Conservation (phyloP, 352 stramenopile species). For the Saprolegnia diclina region DNA sequence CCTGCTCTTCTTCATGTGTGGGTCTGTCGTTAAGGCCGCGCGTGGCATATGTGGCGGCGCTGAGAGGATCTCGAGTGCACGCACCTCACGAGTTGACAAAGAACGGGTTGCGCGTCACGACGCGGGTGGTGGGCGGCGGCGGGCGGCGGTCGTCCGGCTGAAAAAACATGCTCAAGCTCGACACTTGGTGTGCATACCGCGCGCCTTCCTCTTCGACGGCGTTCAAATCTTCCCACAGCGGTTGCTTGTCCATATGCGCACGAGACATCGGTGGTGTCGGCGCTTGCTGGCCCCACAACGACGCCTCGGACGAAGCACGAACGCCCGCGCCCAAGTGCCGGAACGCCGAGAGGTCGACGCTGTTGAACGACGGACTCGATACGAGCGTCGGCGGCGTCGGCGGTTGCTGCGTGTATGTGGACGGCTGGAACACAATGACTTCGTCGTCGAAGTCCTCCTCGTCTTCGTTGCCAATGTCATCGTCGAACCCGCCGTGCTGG, state of each 20-base stretch:
- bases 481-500: slow-evolving; percentile 22
- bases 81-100: slow-evolving; percentile 26
- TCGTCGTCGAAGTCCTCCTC: slow-evolving; percentile 82
- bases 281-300: not conserved
- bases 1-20: too few relatives aligned
- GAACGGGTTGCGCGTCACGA: slow-evolving; percentile 55
- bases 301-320: not conserved
- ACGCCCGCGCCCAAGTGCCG: slow-evolving; percentile 6
- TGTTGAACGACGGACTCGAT: slow-evolving; percentile 34
- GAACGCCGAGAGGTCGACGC: slow-evolving; percentile 22
- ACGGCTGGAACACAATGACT: slow-evolving; percentile 79
- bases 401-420: slow-evolving; percentile 31
- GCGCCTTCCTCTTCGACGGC: slow-evolving; percentile 61
- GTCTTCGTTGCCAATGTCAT: slow-evolving; percentile 31
- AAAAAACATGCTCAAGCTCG: slow-evolving; percentile 70
- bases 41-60: not conserved
- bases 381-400: slow-evolving; percentile 26
- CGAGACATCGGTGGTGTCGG: not conserved
- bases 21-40: too few relatives aligned
- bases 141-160: slow-evolving; percentile 30
- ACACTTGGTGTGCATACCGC: slow-evolving; percentile 62
- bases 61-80: not conserved
- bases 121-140: slow-evolving; percentile 31
- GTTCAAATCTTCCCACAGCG: slow-evolving; percentile 55
- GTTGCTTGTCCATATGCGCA: slow-evolving; percentile 23